Evolutionary conservation across 768 basidiomycete genomes (phyloP), one percentile per base, ranked within the genome.

Genomic region (Pilatotrama ljubarskyi): DNA sequence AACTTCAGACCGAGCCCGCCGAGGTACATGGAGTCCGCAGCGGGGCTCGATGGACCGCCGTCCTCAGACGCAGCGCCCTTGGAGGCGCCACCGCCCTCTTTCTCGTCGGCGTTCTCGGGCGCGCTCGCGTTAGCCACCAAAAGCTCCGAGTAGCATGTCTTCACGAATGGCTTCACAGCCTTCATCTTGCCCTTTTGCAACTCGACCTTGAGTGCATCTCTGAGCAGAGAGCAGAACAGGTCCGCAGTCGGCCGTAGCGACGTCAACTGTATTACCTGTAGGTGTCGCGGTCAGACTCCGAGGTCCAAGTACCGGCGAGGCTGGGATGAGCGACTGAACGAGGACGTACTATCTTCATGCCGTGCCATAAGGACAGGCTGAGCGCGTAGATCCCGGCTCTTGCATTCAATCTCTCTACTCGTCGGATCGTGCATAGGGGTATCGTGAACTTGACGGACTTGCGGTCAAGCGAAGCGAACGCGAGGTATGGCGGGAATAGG

Each of bases 381-480:
- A 99, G 82, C n/a, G 96, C 95, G 71, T 98, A 98, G 37, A 97
- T 89, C 5, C 97, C 97, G 26, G 94, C 91, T 14, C 94, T 85
- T 11, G 94, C 90, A 72, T 96, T 97, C 52, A 98, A 81, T 48
- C 94, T 79, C 75, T 99, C 97, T 20, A 99, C 97, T 55, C 97
- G 80, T 51, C 97, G 84, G 66, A 99, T 86, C 5, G 94, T 94
- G 53, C 89, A 93, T 42, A 99, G 81, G 29, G 97, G 96, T 9
- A 98, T 76, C 8, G 94, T 93, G 75, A 94, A 94, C 43, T 88
- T 82, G 58, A 95, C 94, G 22, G 93, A 95, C 71, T 94, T 94
- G 69, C 89, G 85, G 74, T 99, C 97, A 24, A 96, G 75, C 5
- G 94, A 96, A 13, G 87, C 77, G 75, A 98, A 99, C 18, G 91